Conservation (phyloP, 495 filamentous ascomycete species). For the Cryomyces minteri region DNA sequence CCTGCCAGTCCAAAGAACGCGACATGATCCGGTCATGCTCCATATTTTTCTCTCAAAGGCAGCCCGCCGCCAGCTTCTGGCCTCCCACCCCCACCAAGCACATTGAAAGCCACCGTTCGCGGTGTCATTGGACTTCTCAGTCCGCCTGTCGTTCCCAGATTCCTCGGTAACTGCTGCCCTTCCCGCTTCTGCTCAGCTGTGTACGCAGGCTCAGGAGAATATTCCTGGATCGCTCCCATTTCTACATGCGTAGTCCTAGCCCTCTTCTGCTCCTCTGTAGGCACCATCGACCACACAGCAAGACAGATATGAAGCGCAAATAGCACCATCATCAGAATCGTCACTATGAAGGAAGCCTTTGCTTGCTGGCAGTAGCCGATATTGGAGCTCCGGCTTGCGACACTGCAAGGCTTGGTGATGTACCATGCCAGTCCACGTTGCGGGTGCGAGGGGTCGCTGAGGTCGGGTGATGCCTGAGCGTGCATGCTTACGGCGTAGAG, state of each 20-base stretch:
- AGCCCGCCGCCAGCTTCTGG: not conserved
- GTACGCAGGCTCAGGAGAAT: not conserved
- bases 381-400: slow-evolving; percentile 34
- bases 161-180: slow-evolving; percentile 13
- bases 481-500: slow-evolving; percentile 50
- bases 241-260: slow-evolving; percentile 7
- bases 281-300: slow-evolving; percentile 16
- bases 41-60: not conserved
- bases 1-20: no score
- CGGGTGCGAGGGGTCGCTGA: slow-evolving; percentile 49
- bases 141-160: slow-evolving; percentile 14
- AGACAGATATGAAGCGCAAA: slow-evolving; percentile 14
- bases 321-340: slow-evolving; percentile 42
- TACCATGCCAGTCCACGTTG: slow-evolving; percentile 65
- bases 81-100: slow-evolving; percentile 9
- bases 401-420: slow-evolving; percentile 54
- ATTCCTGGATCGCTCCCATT: slow-evolving; percentile 10
- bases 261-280: slow-evolving; percentile 11
- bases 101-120: slow-evolving; percentile 22
- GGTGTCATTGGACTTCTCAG: slow-evolving; percentile 20
- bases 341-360: slow-evolving; percentile 54
- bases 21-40: no score
- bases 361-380: slow-evolving; percentile 59
- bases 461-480: slow-evolving; percentile 64
- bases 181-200: slow-evolving; percentile 20